phyloP scores from a whole-genome alignment of 1,284 basidiomycete genomes.

The Peniophora sp. region DNA sequence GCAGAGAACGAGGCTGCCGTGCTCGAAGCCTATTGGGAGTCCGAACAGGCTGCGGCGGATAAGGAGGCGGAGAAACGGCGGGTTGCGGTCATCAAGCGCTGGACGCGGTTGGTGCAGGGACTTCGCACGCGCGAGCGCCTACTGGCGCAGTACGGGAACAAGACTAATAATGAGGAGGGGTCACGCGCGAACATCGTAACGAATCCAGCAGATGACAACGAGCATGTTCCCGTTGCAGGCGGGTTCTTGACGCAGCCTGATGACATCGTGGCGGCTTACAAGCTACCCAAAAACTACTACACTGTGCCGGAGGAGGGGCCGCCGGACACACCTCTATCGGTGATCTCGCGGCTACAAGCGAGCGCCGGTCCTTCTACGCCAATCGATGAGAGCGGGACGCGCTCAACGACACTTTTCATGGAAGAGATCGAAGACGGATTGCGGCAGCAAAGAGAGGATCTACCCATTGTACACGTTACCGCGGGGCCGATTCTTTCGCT shows the following conservation, averaged over 20 bases:
- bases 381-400: too few relatives aligned
- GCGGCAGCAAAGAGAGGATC: conserved; percentile 21
- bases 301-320: too few relatives aligned
- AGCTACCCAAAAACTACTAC: conserved; percentile 53
- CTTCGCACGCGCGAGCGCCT: conserved; percentile 80
- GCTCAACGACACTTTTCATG: neutral
- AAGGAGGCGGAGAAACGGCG: conserved; percentile 71
- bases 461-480: neutral
- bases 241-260: conserved; percentile 67
- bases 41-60: conserved; percentile 71
- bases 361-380: conserved; percentile 1
- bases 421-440: conserved; percentile 23
- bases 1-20: conserved; percentile 69
- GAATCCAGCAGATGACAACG: too few relatives aligned
- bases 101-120: conserved; percentile 85
- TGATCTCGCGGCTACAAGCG: neutral
- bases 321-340: conserved; percentile 4
- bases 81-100: conserved; percentile 81
- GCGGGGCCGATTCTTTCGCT: conserved; percentile 29
- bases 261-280: conserved; percentile 63
- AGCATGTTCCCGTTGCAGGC: conserved; percentile 24
- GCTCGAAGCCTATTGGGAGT: conserved; percentile 85
- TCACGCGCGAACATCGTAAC: too few relatives aligned
- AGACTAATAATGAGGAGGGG: conserved; percentile 2
- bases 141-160: conserved; percentile 68